Conservation (phyloP, 1,284 basidiomycete species). For the Vanrija pseudolonga region DNA sequence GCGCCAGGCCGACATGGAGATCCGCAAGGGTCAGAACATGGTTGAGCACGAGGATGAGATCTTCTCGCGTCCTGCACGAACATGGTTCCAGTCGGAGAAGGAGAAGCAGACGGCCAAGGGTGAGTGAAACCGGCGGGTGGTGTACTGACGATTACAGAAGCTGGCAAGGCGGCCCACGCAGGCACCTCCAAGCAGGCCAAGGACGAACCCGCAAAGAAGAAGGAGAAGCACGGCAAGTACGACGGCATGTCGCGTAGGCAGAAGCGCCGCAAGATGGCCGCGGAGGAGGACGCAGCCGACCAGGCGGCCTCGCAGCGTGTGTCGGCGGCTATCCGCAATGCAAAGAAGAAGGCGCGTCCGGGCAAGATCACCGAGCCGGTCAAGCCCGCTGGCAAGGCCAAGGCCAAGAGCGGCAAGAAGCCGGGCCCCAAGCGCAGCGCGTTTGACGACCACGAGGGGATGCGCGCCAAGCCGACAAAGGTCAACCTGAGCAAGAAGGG, state of each 20-base stretch:
- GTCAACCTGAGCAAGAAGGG: constrained; percentile 41
- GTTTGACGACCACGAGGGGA: constrained; percentile 42
- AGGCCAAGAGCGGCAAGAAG: constrained; percentile 9
- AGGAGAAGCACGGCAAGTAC: constrained; percentile 78
- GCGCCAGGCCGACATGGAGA: constrained; percentile 89
- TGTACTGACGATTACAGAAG: constrained; percentile 51
- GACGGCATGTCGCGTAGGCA: constrained; percentile 76
- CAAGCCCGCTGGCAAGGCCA: constrained; percentile 15
- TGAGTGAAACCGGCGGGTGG: constrained; percentile 44
- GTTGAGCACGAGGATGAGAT: constrained; percentile 94
- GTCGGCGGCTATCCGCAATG: constrained; percentile 72
- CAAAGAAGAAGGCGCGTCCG: constrained; percentile 70
- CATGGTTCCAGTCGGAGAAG: constrained; percentile 92
- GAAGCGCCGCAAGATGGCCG: constrained; percentile 79
- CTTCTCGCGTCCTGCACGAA: constrained; percentile 84
- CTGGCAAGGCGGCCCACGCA: constrained; percentile 66
- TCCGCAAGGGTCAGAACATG: constrained; percentile 93
- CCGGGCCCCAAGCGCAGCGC: constrained; percentile 24
- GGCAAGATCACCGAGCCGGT: constrained; percentile 52
- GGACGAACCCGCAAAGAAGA: constrained; percentile 23
- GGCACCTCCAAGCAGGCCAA: constrained; percentile 32
- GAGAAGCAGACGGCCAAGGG: constrained; percentile 79
- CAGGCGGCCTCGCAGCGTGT: constrained; percentile 55
- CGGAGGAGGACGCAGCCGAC: constrained; percentile 68
- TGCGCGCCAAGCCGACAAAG: constrained; percentile 42